Base-by-base conservation (phyloP, 2,329 filamentous ascomycete genomes). In the Verticillium albo-atrum region DNA sequence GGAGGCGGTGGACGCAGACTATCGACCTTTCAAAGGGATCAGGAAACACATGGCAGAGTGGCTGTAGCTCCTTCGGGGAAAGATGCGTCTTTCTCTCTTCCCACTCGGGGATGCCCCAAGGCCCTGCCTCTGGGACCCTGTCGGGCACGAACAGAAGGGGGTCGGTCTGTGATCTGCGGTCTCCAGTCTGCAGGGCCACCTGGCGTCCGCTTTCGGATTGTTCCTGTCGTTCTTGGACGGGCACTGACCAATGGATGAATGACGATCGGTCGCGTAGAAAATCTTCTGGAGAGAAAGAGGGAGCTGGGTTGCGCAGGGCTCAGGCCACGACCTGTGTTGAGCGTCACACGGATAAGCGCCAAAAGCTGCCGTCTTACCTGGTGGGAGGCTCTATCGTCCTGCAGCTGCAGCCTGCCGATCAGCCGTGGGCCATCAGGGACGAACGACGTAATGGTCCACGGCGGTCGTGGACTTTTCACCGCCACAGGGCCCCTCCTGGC, bases 291-390 rank as follows among this genome's bases (percentile, higher is more conserved):
- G 42, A 47, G n/a, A 23, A 47, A 47, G 42, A 47, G 42, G 42
- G 42, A 47, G 42, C 42, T n/a, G 20, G n/a, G 42, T 23, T 23
- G 42, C 7, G 6, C 20, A 47, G 42, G 42, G 7, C n/a, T 20
- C 42, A 23, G 10, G 42, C n/a, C 42, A 47, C 42, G n/a, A 47
- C 42, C 20, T 47, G 42, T 25, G 42, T 47, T 20, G 34, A 28
- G 20, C 28, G 54, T 56, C 9, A 26, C 54, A 47, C 54, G 47
- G 26, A 37, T 42, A 42, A 28, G 54, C 54, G 54, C 54, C 54
- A 56, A 42, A 56, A 47, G 54, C 54, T 56, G 54, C 35, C n/a
- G 54, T 56, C 54, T 47, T 25, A 56, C 54, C 25, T 26, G 34
- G 25, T 12, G 35, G 26, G 34, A 35, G 42, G 23, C 35, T 37